Evolutionary conservation across 2,329 filamentous ascomycete genomes (phyloP).

Genomic region (Aspergillus transmontanensis): DNA sequence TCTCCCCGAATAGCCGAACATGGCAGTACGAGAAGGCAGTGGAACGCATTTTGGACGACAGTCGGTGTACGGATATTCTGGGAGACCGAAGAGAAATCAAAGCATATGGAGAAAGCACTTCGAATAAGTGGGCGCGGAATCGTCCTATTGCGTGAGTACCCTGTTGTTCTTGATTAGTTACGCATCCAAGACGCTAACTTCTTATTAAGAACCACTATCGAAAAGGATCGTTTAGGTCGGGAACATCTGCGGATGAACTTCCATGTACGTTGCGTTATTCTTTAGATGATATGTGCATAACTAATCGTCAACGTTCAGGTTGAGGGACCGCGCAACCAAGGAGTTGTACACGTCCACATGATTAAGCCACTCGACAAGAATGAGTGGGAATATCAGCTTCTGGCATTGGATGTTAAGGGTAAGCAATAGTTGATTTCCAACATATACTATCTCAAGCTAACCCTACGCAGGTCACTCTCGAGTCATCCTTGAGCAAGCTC

Average conservation of each 20-base stretch:
- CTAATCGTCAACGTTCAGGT: constrained; percentile 53
- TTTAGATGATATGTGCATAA: background rate
- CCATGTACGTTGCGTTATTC: constrained; percentile 57
- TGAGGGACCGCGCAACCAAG: constrained; percentile 73
- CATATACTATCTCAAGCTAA: background rate
- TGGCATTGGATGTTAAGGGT: constrained; percentile 79
- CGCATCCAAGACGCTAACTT: background rate
- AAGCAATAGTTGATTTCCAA: constrained; percentile 16
- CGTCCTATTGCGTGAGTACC: constrained; percentile 54
- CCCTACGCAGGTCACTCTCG: constrained; percentile 43
- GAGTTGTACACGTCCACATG: constrained; percentile 77
- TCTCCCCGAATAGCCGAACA: constrained; percentile 82
- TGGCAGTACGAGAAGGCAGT: constrained; percentile 87
- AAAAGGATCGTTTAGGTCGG: constrained; percentile 72
- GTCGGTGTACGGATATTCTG: constrained; percentile 70
- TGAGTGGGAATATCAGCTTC: constrained; percentile 76
- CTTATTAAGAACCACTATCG: constrained; percentile 60
- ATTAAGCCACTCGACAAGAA: constrained; percentile 64
- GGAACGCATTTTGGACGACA: constrained; percentile 72
- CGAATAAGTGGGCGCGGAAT: constrained; percentile 76
- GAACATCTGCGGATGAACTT: constrained; percentile 87
- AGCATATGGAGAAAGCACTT: constrained; percentile 79
- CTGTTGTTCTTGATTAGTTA: background rate
- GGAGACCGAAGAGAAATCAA: constrained; percentile 74
- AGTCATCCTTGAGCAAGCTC: constrained; percentile 49